Evolutionary conservation across 257 asterid species (phyloP).

Genomic region (Lavandula angustifolia): DNA sequence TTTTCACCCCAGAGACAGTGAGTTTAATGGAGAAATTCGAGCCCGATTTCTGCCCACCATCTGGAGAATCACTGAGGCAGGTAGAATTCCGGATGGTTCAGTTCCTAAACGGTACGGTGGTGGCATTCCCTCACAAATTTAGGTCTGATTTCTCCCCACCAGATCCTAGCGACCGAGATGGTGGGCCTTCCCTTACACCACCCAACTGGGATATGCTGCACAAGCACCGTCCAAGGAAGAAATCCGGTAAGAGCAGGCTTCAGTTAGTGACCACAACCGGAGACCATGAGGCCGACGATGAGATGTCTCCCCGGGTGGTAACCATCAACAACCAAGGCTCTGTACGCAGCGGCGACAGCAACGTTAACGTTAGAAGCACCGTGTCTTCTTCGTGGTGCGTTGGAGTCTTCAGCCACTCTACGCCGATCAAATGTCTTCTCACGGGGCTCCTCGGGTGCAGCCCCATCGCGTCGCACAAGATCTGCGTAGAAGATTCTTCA

Average conservation of each 20-base stretch:
- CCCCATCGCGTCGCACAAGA: slow-evolving; percentile 66
- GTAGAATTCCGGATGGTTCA: slow-evolving; percentile 94
- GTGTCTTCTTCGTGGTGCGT: slow-evolving; percentile 45
- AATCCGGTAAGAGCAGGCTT: slow-evolving; percentile 95
- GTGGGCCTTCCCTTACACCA: slow-evolving; percentile 51
- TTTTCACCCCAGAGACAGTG: slow-evolving; percentile 68
- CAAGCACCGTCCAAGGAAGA: slow-evolving; percentile 63
- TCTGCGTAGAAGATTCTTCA: slow-evolving; percentile 86
- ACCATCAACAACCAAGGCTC: slow-evolving; percentile 46
- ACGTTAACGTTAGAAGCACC: slow-evolving; percentile 46
- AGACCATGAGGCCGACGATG: slow-evolving; percentile 92
- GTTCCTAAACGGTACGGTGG: slow-evolving; percentile 69
- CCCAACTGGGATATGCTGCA: slow-evolving; percentile 61
- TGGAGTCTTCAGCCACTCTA: slow-evolving; percentile 82
- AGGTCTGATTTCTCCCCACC: slow-evolving; percentile 82
- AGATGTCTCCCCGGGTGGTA: slow-evolving; percentile 82
- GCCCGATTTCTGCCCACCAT: slow-evolving; percentile 86
- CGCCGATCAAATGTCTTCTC: slow-evolving; percentile 76
- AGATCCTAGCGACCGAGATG: slow-evolving; percentile 57
- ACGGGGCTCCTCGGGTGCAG: slow-evolving; percentile 91
- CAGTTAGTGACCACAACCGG: slow-evolving; percentile 82
- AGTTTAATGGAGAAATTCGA: slow-evolving; percentile 75
- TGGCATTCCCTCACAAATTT: slow-evolving; percentile 71
- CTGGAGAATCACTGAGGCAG: slow-evolving; percentile 96
- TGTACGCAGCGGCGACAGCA: slow-evolving; percentile 30